Base-by-base conservation (phyloP, 441 rosid species). In the Populus hybrid region DNA sequence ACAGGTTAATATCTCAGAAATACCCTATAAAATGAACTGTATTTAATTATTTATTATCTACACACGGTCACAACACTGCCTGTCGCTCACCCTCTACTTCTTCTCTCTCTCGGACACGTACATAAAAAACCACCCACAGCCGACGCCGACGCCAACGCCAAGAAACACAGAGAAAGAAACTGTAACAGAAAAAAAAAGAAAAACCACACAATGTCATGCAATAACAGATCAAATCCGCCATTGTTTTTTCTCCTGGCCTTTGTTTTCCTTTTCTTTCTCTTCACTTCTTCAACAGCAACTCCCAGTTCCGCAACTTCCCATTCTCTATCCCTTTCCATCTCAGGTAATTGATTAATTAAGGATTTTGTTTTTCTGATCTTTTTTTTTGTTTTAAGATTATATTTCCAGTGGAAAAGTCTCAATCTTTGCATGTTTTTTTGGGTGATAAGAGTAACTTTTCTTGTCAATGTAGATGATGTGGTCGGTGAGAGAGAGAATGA, bases 201-300 rank as follows among this genome's bases (percentile, higher is more conserved):
- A 33, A 33, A 33, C 7, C 36, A 31, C 67, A 40, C 50, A 11
- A 40, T 40, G 50, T 40, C 14, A 23, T 76, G 53, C 33, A 24
- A 76, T 72, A 77, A 40, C 77, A 82, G 81, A 87, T 84, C 90
- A 81, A 81, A 78, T 64, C 78, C 79, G 33, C 56, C 84, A 59
- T 72, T 78, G 65, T 20, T 86, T 66, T 66, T 82, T 64, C 31
- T 82, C 66, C 69, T 80, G 78, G 1, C 6, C 38, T 69, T 70
- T 33, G 68, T 72, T 21, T 63, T 78, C 42, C 64, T 74, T 38
- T 59, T 76, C 63, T 83, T 85, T 70, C 81, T 88, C 6, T 64
- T 78, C 68, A 73, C 61, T 1, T 38, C 75, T 14, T 71, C 80
- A 40, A 68, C 86, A 73, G 79, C 76, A 64, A 71, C 9, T 26